phyloP scores from a whole-genome alignment of 306 rosid genomes.

The Vigna nakashimae region DNA sequence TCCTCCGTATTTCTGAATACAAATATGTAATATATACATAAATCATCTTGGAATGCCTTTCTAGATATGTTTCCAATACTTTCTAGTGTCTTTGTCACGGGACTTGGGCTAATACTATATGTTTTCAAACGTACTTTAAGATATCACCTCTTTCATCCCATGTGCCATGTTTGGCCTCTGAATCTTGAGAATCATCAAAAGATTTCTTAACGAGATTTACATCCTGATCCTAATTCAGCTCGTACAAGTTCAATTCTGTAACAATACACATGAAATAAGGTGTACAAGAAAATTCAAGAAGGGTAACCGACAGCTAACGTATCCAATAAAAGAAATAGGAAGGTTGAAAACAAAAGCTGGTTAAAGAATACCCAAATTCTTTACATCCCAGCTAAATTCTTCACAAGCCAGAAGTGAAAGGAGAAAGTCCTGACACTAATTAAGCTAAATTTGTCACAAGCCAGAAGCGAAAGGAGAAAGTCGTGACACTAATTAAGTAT shows the following conservation, averaged over 20 bases:
- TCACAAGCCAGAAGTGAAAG: conserved; percentile 1
- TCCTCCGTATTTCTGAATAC: neutral
- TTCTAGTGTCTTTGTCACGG: neutral
- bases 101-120: neutral
- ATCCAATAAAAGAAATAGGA: conserved; percentile 22
- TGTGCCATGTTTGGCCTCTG: neutral
- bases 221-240: conserved; percentile 18
- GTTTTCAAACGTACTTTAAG: neutral
- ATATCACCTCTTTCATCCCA: neutral
- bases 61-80: neutral
- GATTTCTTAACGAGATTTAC: conserved; percentile 9
- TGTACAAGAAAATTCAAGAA: neutral
- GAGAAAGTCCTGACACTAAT: conserved; percentile 16
- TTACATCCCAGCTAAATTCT: conserved; percentile 21
- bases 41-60: neutral
- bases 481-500: neutral
- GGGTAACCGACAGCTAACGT: conserved; percentile 1
- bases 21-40: neutral
- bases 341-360: conserved; percentile 25
- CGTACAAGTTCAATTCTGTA: neutral
- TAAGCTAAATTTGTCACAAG: conserved; percentile 6
- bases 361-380: neutral
- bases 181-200: neutral
- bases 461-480: conserved; percentile 23
- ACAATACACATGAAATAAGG: conserved; percentile 15